Base-by-base conservation (phyloP, 495 filamentous ascomycete species). In the Gamarada debralockiae region DNA sequence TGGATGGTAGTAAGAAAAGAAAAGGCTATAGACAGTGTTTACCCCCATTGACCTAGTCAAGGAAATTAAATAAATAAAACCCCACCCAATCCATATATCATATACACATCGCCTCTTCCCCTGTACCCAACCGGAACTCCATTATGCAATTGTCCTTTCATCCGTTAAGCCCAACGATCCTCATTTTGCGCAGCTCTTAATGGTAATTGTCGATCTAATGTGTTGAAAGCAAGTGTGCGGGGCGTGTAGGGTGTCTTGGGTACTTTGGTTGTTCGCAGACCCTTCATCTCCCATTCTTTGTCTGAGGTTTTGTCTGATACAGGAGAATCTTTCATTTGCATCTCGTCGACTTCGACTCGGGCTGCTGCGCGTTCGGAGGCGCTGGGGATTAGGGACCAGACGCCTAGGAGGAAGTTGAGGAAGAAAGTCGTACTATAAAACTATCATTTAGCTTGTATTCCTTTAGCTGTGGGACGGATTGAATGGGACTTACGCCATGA, bases 401-500 rank as follows among this genome's bases (percentile, higher is more conserved):
- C 59, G 41, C 73, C 75, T 18, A 89, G 58, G 43, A 73, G 65
- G 17, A 83, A 44, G 50, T 87, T 78, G 38, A 73, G 57, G 34
- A 79, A 53, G 64, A 84, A 87, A 22, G 85, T 57, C 10, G 72
- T 45, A 25, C 84, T 79, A 48, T 20, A 24, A 36, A 20, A 12
- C 15, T n/a, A 24, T 39, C 62, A 29, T 31, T 51, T 57, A 41
- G 62, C 3, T 50, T 52, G 25, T 41, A 9, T 18, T 14, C 24
- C 17, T 22, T n/a, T 48, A 40, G 38, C 2, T 43, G 31, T 21
- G n/a, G 23, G 24, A 27, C 10, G 37, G 31, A 4, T 29, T 29
- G 36, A 51, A 44, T n/a, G 6, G 15, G 43, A 73, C 87, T 67
- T 72, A 95, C 90, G 85, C 67, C 70, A 92, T 78, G 48, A 87